These are phyloP conservation scores for Hordeum pubiflorum DNA, from an alignment of 202 grass and related monocot genomes.

Conservation along the genomic window DNA sequence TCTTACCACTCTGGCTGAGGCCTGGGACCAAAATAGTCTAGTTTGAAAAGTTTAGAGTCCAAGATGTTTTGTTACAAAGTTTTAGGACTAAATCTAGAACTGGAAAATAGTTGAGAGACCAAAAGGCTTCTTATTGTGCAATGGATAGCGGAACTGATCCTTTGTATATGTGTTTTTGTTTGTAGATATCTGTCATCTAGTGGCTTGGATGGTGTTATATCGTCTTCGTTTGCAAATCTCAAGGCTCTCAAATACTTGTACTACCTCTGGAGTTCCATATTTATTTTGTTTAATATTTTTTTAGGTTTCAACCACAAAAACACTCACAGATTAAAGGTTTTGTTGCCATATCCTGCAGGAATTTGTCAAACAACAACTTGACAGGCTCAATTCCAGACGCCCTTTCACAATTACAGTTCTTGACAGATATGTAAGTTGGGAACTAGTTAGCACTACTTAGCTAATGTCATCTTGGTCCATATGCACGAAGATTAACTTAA, in stretches of 20 bases:
- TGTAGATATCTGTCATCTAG: constrained; percentile 38
- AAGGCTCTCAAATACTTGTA: constrained; percentile 41
- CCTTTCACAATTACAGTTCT: constrained; percentile 36
- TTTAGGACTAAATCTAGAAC: too few species aligned
- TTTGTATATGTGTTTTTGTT: not conserved
- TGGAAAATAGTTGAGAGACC: not conserved
- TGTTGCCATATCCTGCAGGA: constrained; percentile 31
- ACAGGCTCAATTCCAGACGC: constrained; percentile 47
- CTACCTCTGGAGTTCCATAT: not conserved
- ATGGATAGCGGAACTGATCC: not conserved
- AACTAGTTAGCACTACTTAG: not conserved
- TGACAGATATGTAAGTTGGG: constrained; percentile 48
- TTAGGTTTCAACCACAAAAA: not conserved
- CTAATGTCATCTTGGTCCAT: not conserved
- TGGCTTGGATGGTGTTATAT: constrained; percentile 38
- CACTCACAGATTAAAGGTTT: fast-evolving
- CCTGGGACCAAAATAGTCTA: not conserved
- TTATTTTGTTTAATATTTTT: not conserved
- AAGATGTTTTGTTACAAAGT: not conserved
- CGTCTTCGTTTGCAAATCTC: constrained; percentile 30
- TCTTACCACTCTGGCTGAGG: not conserved
- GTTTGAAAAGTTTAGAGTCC: not conserved
- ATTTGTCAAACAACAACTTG: constrained; percentile 71
- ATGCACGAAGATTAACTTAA: too few species aligned
- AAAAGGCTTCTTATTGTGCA: not conserved